Evolutionary conservation across 805 yeast species (phyloP).

Genomic region (Candida vaughaniae): DNA sequence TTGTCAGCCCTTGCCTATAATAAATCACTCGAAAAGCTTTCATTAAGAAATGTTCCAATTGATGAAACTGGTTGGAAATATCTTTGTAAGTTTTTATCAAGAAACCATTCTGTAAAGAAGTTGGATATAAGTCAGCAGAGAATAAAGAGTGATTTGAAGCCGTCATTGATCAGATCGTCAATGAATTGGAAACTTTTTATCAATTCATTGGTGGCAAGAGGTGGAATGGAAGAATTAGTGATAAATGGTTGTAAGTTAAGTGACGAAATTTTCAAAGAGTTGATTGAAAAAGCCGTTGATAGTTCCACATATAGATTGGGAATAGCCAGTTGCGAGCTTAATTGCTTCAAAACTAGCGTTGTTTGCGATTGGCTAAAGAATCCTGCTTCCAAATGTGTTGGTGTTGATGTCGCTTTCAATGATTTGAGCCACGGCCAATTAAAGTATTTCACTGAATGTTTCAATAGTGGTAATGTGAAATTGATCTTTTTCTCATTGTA

Average conservation of each 20-base stretch:
- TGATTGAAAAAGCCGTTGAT: constrained; percentile 42
- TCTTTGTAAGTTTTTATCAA: constrained; percentile 48
- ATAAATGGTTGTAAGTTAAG: constrained; percentile 54
- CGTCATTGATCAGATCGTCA: constrained; percentile 36
- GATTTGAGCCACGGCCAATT: constrained; percentile 49
- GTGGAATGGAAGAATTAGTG: constrained; percentile 58
- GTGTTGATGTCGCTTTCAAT: constrained; percentile 57
- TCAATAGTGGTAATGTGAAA: constrained; percentile 32
- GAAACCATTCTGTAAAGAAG: constrained; percentile 44
- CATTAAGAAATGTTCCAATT: constrained; percentile 55
- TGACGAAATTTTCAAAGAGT: constrained; percentile 38
- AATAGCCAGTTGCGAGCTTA: constrained; percentile 51
- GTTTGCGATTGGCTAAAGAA: constrained; percentile 49
- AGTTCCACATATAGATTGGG: constrained; percentile 51
- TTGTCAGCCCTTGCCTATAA: constrained; percentile 47
- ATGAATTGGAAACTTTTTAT: constrained; percentile 57
- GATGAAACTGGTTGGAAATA: constrained; percentile 51
- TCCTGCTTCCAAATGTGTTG: constrained; percentile 46
- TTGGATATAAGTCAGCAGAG: constrained; percentile 59
- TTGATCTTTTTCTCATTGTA: constrained; percentile 53
- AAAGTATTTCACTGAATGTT: constrained; percentile 44
- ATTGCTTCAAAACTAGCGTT: constrained; percentile 37
- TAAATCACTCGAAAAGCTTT: constrained; percentile 47
- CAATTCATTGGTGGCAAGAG: constrained; percentile 39
- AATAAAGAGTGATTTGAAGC: constrained; percentile 45